Evolutionary conservation across 2,329 filamentous ascomycete genomes (phyloP).

Genomic region (Pseudonectria buxi): DNA sequence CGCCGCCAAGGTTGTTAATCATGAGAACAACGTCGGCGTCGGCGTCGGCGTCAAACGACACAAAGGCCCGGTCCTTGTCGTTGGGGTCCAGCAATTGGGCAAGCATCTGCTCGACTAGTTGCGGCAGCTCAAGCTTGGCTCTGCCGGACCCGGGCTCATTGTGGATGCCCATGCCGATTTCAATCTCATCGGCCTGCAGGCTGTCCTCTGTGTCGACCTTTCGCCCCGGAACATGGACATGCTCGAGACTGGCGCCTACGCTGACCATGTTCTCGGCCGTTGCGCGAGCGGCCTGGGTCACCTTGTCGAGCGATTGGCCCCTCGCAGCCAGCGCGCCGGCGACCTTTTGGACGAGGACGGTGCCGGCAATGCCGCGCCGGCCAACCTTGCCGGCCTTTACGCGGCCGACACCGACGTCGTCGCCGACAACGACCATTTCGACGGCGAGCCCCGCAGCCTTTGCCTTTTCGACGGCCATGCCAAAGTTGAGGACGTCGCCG

Average conservation of each 20-base stretch:
- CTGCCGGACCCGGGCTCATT: slow-evolving; percentile 57
- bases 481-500: slow-evolving; percentile 84
- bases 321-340: slow-evolving; percentile 72
- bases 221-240: slow-evolving; percentile 89
- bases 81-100: slow-evolving; percentile 57
- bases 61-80: slow-evolving; percentile 65
- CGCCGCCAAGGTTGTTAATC: slow-evolving; percentile 70
- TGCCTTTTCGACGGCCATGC: slow-evolving; percentile 88
- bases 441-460: slow-evolving; percentile 68
- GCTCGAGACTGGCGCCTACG: slow-evolving; percentile 77
- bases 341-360: slow-evolving; percentile 87
- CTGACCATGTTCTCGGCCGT: slow-evolving; percentile 72
- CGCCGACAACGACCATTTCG: slow-evolving; percentile 86
- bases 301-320: slow-evolving; percentile 62
- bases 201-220: slow-evolving; percentile 49
- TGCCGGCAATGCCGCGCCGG: slow-evolving; percentile 82
- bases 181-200: slow-evolving; percentile 50
- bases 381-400: slow-evolving; percentile 85
- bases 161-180: slow-evolving; percentile 73
- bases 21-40: slow-evolving; percentile 65
- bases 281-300: slow-evolving; percentile 64
- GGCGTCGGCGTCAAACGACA: slow-evolving; percentile 52
- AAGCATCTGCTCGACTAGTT: slow-evolving; percentile 59
- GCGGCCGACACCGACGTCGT: slow-evolving; percentile 85
- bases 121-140: slow-evolving; percentile 44